Evolutionary conservation across 257 asterid genomes (phyloP), one percentile per base, ranked within the genome.

Genomic region (Perilla frutescens): DNA sequence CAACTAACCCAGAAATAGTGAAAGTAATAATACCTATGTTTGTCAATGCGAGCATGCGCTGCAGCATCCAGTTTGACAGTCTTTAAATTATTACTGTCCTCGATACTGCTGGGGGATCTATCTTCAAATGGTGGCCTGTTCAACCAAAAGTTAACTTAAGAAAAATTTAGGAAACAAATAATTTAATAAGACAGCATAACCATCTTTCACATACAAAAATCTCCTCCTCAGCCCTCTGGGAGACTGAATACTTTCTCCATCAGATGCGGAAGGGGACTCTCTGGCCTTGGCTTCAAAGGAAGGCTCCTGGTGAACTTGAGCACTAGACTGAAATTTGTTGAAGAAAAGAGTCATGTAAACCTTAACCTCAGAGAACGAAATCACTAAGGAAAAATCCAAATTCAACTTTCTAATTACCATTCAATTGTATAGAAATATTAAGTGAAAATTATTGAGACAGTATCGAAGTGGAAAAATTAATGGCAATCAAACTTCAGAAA

Each of bases 141-240:
- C 70, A 79, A 76, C 65, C 64, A 53, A 76, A 64, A 49, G 71
- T 50, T 72, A 81, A 61, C 65, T 62, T 59, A 50, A 63, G 26
- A 32, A 80, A 73, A 63, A 36, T 50, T 32, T 20, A 73, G 43
- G 51, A 7, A 69, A 20, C 55, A 74, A 31, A 64, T 41, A 15
- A 20, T 55, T 32, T 3, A 26, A 61, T 51, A 47, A 37, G 41
- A 51, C 0, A 68, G 53, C 7, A 40, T 50, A 69, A 73, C 4
- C 45, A 34, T 62, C 71, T 14, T 60, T 70, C 40, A 64, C 82
- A 51, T 83, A 95, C 99, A 78, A 84, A 76, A 72, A 6, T 84
- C 99, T 90, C 85, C 92, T 87, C 83, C 99, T 87, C 81, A 92
- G 82, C 73, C 98, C 98, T 80, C 74, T 81, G 62, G 87, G 80